These are phyloP conservation scores for Lactarius akahatsu DNA, from an alignment of 768 basidiomycete genomes.

Conservation along the genomic window DNA sequence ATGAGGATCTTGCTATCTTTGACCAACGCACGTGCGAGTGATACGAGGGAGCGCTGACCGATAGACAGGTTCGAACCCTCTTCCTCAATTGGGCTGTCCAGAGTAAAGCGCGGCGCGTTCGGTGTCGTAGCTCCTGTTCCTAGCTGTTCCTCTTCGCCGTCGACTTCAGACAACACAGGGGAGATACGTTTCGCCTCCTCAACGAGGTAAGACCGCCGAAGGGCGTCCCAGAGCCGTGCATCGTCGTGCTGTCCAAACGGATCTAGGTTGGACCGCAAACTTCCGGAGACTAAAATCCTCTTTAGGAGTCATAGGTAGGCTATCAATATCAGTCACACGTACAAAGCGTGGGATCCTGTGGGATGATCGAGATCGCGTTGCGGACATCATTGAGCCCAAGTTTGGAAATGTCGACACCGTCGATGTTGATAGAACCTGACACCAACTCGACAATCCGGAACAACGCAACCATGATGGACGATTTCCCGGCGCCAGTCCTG, in stretches of 20 bases:
- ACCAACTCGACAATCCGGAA: constrained; percentile 81
- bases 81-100: constrained; percentile 82
- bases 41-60: constrained; percentile 79
- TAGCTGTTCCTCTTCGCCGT: constrained; percentile 42
- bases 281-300: constrained; percentile 61
- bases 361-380: constrained; percentile 71
- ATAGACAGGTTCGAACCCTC: constrained; percentile 85
- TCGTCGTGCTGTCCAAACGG: constrained; percentile 84
- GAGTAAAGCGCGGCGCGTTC: constrained; percentile 54
- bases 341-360: constrained; percentile 62
- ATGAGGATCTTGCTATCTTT: constrained; percentile 83
- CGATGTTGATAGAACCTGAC: constrained; percentile 75
- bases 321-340: constrained; percentile 46
- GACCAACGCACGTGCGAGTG: constrained; percentile 84
- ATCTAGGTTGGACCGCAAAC: constrained; percentile 83
- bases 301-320: constrained; percentile 13
- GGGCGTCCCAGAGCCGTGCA: constrained; percentile 82
- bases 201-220: constrained; percentile 83
- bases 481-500: constrained; percentile 85
- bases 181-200: constrained; percentile 43
- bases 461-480: constrained; percentile 84
- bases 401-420: constrained; percentile 79
- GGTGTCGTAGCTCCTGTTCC: constrained; percentile 28
- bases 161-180: constrained; percentile 32
- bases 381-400: constrained; percentile 79